A percentile compares a stretch with the other conserved stretches of the same genome.
Evolutionary conservation across 2,329 filamentous ascomycete species (phyloP).

Genomic region (Aureobasidium lini): DNA sequence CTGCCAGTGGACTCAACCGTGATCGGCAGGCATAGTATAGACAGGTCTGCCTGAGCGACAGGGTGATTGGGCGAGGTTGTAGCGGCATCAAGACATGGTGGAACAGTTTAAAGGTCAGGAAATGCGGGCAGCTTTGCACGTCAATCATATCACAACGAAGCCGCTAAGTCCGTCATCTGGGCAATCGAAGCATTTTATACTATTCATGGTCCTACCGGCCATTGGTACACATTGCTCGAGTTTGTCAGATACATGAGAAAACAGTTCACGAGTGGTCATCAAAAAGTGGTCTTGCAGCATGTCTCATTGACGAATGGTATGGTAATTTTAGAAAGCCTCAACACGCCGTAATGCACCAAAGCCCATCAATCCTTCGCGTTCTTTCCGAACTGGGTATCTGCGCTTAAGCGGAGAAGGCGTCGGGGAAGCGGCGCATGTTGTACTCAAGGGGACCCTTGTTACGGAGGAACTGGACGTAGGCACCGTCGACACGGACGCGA

Average conservation of each 20-base stretch:
- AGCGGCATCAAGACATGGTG: slow-evolving; percentile 14
- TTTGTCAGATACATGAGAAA: no score
- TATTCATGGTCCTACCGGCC: background rate
- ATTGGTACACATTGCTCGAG: background rate
- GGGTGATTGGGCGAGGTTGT: slow-evolving; percentile 2
- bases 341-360: slow-evolving; percentile 13
- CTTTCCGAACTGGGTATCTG: slow-evolving; percentile 17
- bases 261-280: background rate
- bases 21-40: background rate
- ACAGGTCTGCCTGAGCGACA: background rate
- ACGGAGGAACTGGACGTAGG: slow-evolving; percentile 98
- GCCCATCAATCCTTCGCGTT: slow-evolving; percentile 5
- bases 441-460: slow-evolving; percentile 79
- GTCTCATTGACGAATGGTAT: slow-evolving; percentile 15
- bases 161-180: background rate
- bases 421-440: slow-evolving; percentile 94
- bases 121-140: slow-evolving; percentile 5
- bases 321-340: slow-evolving; percentile 14
- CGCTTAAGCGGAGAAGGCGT: slow-evolving; percentile 59
- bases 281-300: slow-evolving; percentile 13
- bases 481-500: slow-evolving; percentile 92
- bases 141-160: background rate
- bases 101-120: background rate
- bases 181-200: background rate
- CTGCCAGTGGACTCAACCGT: background rate